Percentiles rank a stretch among this genome's conserved stretches.
Conservation (phyloP, 768 basidiomycete genomes). For the Symmetrospora coprosmae region DNA sequence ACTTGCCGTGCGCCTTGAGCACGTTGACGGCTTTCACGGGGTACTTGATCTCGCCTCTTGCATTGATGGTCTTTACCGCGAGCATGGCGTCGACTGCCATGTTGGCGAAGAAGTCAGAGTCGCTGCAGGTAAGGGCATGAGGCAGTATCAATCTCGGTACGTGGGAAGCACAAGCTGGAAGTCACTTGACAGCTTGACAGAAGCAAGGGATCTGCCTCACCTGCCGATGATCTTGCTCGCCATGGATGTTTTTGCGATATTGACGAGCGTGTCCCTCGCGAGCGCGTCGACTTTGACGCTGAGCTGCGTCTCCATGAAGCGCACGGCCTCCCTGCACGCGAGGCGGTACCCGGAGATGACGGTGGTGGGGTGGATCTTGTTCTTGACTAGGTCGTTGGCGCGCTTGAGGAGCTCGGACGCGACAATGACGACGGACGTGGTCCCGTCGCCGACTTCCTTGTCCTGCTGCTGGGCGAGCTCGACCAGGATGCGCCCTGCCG, state of each 20-base stretch:
- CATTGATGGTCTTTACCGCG: constrained; percentile 84
- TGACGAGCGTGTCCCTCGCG: constrained; percentile 82
- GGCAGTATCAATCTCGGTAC: not conserved
- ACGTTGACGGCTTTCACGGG: constrained; percentile 98
- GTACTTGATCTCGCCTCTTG: constrained; percentile 90
- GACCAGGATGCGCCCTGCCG: constrained; percentile 91
- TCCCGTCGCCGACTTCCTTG: constrained; percentile 98
- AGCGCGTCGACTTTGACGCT: constrained; percentile 84
- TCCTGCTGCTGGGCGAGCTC: constrained; percentile 98
- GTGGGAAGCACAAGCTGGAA: not conserved
- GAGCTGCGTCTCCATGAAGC: constrained; percentile 93
- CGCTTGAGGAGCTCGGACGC: constrained; percentile 92
- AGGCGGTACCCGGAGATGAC: constrained; percentile 97
- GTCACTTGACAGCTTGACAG: not conserved
- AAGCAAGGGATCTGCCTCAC: constrained; percentile 41
- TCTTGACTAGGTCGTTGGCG: constrained; percentile 93
- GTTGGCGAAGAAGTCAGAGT: constrained; percentile 93
- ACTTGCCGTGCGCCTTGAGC: constrained; percentile 90
- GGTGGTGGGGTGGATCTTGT: constrained; percentile 96
- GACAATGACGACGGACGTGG: constrained; percentile 93
- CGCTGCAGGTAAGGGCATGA: constrained; percentile 44
- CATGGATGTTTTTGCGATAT: constrained; percentile 97
- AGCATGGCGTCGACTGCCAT: constrained; percentile 99
- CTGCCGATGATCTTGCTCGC: constrained; percentile 94
- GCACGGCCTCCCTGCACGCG: constrained; percentile 91